Conservation (phyloP, 129 eudicot genomes). For the Lonicera japonica region DNA sequence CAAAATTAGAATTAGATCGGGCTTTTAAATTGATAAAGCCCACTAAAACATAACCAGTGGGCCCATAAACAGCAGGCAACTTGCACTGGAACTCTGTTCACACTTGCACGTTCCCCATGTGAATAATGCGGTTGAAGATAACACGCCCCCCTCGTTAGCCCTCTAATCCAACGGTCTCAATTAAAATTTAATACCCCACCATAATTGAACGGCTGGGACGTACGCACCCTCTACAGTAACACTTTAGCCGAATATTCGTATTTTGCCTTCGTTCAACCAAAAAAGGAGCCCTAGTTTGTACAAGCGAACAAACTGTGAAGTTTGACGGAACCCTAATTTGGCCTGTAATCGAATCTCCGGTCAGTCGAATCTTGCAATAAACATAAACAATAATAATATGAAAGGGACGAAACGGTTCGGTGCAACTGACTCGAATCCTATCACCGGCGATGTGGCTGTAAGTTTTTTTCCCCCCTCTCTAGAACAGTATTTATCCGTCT, state of each 20-base stretch:
- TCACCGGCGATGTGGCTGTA: slow-evolving; percentile 37
- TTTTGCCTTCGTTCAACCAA: slow-evolving; percentile 13
- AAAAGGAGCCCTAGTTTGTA: slow-evolving; percentile 5
- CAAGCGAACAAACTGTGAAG: not conserved
- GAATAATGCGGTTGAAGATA: not conserved
- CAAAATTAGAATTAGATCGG: too few relatives aligned
- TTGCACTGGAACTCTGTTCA: too few relatives aligned
- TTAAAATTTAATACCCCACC: slow-evolving; percentile 29
- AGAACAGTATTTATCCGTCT: too few relatives aligned
- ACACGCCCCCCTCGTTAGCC: slow-evolving; percentile 6
- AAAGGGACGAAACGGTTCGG: slow-evolving; percentile 49
- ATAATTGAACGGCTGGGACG: slow-evolving; percentile 39
- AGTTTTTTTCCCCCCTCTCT: slow-evolving; percentile 9
- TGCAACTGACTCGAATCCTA: slow-evolving; percentile 32
- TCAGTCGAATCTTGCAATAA: not conserved
- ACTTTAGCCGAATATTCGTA: slow-evolving; percentile 12
- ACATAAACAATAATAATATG: slow-evolving; percentile 24
- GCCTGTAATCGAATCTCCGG: not conserved
- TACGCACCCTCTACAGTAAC: slow-evolving; percentile 7
- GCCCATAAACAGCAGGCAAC: too few relatives aligned
- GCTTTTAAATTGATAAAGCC: too few relatives aligned
- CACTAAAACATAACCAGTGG: too few relatives aligned
- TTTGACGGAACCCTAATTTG: slow-evolving; percentile 33
- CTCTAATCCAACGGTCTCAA: slow-evolving; percentile 27
- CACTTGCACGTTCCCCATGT: slow-evolving; percentile 10